These are phyloP conservation scores for Scedosporium apiospermum DNA, from an alignment of 2,329 filamentous ascomycete species.

Conservation along the genomic window DNA sequence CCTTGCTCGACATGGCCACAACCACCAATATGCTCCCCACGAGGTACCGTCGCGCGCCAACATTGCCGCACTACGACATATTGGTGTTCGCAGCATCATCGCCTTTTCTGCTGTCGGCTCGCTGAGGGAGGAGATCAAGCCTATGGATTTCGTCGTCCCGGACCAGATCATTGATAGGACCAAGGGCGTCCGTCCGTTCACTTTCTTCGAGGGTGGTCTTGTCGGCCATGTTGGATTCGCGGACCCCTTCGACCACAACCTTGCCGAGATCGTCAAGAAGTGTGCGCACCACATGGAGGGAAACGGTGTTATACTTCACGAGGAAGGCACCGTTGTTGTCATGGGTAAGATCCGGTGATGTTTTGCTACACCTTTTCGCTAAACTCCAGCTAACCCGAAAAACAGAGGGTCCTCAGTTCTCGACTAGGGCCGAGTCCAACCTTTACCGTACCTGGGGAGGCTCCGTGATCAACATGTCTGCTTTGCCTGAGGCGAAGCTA, in stretches of 20 bases:
- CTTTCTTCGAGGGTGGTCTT: constrained; percentile 87
- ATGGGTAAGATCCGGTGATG: constrained; percentile 57
- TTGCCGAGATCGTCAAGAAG: constrained; percentile 66
- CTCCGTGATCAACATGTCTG: constrained; percentile 96
- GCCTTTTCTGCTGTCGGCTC: constrained; percentile 94
- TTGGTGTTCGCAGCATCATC: constrained; percentile 85
- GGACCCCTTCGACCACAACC: constrained; percentile 78
- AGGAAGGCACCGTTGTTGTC: constrained; percentile 76
- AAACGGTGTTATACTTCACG: constrained; percentile 76
- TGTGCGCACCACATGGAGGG: constrained; percentile 71
- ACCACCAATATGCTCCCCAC: constrained; percentile 87
- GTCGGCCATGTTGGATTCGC: constrained; percentile 94
- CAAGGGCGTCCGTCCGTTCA: constrained; percentile 88
- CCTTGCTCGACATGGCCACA: constrained; percentile 79
- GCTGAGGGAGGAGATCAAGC: constrained; percentile 84
- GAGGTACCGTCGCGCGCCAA: constrained; percentile 94
- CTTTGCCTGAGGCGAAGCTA: constrained; percentile 89
- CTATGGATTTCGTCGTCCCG: constrained; percentile 91
- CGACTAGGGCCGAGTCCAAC: constrained; percentile 87
- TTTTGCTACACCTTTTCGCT: not conserved
- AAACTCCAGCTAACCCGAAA: not conserved
- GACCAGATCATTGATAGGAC: constrained; percentile 97
- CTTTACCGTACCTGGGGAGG: constrained; percentile 94
- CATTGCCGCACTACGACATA: constrained; percentile 86
- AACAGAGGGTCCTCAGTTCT: constrained; percentile 93